Conservation (phyloP, 2,329 filamentous ascomycete genomes). For the Venturia pyrina region DNA sequence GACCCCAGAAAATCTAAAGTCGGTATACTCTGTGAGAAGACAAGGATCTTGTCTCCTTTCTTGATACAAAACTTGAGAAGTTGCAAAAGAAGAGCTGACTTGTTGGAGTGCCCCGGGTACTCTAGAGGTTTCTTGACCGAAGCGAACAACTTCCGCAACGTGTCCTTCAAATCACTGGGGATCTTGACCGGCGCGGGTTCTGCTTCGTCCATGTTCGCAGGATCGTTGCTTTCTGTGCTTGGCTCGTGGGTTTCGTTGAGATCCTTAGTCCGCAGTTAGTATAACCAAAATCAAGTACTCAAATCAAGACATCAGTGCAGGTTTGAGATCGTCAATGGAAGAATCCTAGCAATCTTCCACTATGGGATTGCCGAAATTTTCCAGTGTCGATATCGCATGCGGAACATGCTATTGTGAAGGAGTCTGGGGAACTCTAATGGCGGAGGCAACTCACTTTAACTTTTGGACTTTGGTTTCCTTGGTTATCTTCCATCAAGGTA, state of each 20-base stretch:
- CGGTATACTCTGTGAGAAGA: conserved; percentile 66
- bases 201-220: conserved; percentile 13
- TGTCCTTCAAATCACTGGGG: conserved; percentile 16
- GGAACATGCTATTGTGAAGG: too few species aligned
- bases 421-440: too few species aligned
- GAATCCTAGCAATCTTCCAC: too few species aligned
- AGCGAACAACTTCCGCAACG: conserved; percentile 4
- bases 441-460: not conserved
- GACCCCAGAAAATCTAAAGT: conserved; percentile 60
- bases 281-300: not conserved
- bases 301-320: too few species aligned
- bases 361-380: too few species aligned
- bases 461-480: not conserved
- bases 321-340: not conserved
- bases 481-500: not conserved
- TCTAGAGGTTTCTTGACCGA: conserved; percentile 20
- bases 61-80: conserved; percentile 58
- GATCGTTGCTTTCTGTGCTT: not conserved
- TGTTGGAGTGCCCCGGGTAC: conserved; percentile 51
- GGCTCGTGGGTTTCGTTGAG: not conserved
- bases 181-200: conserved; percentile 17
- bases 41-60: conserved; percentile 61
- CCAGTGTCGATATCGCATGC: too few species aligned
- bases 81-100: conserved; percentile 53
- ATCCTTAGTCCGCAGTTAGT: not conserved